Base-by-base conservation (phyloP, 306 rosid genomes). In the Fragaria nilgerrensis region DNA sequence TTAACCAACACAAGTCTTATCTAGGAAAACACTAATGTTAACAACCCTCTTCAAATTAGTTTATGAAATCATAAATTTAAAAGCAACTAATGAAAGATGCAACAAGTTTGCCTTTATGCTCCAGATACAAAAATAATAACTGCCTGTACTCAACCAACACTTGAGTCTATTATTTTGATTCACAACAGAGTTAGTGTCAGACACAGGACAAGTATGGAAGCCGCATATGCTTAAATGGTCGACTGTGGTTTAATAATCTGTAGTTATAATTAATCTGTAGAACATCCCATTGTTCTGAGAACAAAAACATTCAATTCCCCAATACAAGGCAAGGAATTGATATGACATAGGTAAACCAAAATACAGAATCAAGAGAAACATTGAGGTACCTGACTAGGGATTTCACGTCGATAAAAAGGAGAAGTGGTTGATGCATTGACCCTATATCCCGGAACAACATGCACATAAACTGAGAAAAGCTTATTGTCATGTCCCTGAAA, bases 361-460 rank as follows among this genome's bases (percentile, higher is more conserved):
- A 55, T 7, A 15, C 8, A 12, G 3, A 13, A 37, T 14, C 16
- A 66, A 6, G 32, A 25, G 29, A 71, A 15, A 2, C 62, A 39
- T 7, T 17, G 3, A 5, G 12, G 41, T 63, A 94, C 98, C 97
- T 88, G 88, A 70, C 98, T 92, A 14, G 98, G 96, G 52, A 95
- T 92, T 65, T 95, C 75, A 49, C 97, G 87, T 27, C 44, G 50
- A 73, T 84, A 85, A 73, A 95, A 95, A 15, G 80, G 88, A 17
- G 98, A 92, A 47, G 82, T 70, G 27, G 9, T 22, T 48, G 98
- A 82, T 14, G 87, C 92, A 56, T 88, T 77, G 81, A 90, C 88
- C 63, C 45, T 37, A 56, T 72, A 90, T 9, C 87, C 82, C 0
- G 97, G 98, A 80, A 84, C 86, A 1, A 88, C 84, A 62, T 95